A percentile compares a stretch with the other conserved stretches of the same genome.
Evolutionary conservation across 495 filamentous ascomycete genomes (phyloP).

Genomic region (Penicillium bialowiezense): DNA sequence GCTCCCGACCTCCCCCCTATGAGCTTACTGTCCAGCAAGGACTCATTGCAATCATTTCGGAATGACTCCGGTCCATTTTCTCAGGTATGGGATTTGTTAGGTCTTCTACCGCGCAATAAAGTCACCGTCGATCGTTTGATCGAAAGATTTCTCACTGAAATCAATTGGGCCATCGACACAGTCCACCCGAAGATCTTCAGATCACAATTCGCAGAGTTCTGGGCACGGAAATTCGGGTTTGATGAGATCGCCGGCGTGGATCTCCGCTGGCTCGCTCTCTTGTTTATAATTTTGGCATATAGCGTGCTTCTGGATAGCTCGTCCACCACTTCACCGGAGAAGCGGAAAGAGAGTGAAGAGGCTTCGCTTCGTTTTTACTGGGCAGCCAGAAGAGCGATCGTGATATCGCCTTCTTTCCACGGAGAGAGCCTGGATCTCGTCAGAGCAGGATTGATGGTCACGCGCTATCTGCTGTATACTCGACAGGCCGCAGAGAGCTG

Average conservation of each 20-base stretch:
- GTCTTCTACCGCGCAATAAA: constrained; percentile 16
- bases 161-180: constrained; percentile 15
- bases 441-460: constrained; percentile 16
- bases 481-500: constrained; percentile 14
- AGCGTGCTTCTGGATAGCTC: constrained; percentile 11
- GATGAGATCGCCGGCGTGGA: constrained; percentile 16
- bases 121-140: constrained; percentile 14
- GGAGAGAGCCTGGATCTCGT: constrained; percentile 17
- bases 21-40: constrained; percentile 15
- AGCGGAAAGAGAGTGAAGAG: constrained; percentile 15
- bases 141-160: constrained; percentile 13
- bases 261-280: constrained; percentile 14
- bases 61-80: constrained; percentile 16
- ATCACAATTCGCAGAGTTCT: constrained; percentile 15
- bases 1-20: constrained; percentile 15
- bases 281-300: constrained; percentile 16
- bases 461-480: constrained; percentile 14
- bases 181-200: constrained; percentile 14
- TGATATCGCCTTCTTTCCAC: constrained; percentile 17
- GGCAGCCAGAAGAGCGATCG: constrained; percentile 15
- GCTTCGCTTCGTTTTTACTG: constrained; percentile 16
- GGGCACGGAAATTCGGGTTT: constrained; percentile 17
- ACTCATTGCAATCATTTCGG: constrained; percentile 15
- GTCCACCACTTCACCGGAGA: constrained; percentile 8
- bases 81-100: constrained; percentile 16